Conservation (phyloP, 306 rosid species). For the Astragalus glycyphyllos region DNA sequence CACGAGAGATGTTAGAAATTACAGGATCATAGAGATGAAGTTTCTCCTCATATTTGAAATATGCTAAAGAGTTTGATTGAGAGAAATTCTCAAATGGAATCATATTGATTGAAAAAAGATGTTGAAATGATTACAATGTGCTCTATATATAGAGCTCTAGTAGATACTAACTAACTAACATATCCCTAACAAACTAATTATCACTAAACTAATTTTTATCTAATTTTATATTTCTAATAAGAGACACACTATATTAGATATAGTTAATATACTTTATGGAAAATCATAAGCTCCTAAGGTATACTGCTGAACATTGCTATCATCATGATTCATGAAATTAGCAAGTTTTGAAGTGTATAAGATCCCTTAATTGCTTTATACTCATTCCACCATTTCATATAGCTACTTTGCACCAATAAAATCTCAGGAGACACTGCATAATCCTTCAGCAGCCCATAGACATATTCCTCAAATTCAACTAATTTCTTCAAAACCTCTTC, state of each 20-base stretch:
- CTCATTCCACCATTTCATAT: constrained; percentile 64
- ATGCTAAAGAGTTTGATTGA: too few relatives aligned
- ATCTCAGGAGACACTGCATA: constrained; percentile 60
- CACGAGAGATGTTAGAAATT: too few relatives aligned
- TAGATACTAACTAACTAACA: too few relatives aligned
- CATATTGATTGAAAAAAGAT: too few relatives aligned
- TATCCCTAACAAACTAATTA: too few relatives aligned
- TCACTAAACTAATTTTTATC: too few relatives aligned
- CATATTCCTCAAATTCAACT: constrained; percentile 50
- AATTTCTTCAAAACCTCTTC: neutral
- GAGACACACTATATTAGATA: neutral
- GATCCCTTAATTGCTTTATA: constrained; percentile 41
- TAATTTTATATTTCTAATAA: too few relatives aligned
- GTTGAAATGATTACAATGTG: too few relatives aligned
- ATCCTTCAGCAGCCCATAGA: constrained; percentile 42
- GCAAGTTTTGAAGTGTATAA: constrained; percentile 38
- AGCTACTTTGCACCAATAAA: constrained; percentile 53
- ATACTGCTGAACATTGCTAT: constrained; percentile 17
- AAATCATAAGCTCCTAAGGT: constrained; percentile 43
- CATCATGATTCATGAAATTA: constrained; percentile 46
- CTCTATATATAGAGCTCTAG: too few relatives aligned
- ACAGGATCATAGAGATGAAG: too few relatives aligned
- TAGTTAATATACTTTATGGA: neutral
- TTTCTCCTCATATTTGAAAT: too few relatives aligned
- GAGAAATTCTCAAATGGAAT: too few relatives aligned